Evolutionary conservation across 805 yeast genomes (phyloP), one percentile per base, ranked within the genome.

Genomic region (Schwanniomyces vanrijiae): DNA sequence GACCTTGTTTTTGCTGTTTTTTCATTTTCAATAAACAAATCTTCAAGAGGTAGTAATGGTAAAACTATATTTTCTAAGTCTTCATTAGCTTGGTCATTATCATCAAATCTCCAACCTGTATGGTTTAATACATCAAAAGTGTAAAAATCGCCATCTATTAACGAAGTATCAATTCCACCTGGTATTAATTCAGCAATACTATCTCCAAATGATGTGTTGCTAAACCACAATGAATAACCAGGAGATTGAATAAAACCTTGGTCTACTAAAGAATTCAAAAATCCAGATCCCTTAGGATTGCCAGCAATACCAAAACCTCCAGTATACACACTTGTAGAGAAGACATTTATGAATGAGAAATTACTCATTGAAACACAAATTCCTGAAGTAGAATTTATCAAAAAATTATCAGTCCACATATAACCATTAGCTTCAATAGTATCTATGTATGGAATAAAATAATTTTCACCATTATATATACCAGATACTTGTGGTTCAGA

Each of bases 81-180:
- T 4, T 33, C 35, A 43, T 54, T 53, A 39, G 49, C 55, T 3
- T 37, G 18, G 3, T 42, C 37, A 11, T 42, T 40, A 20, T 43
- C 43, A 2, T 47, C 81, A 80, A 7, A 82, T 54, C 75, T 18
- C 80, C 82, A 64, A 8, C 74, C 76, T 14, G 52, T 44, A 18
- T 66, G 62, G 1, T 57, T 37, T 2, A 84, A 58, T 55, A 76
- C 76, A 34, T 78, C 73, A 54, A 76, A 85, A 37, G 65, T 61
- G 21, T 73, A 75, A 13, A 84, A 60, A 26, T 73, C 69, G 1
- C 83, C 87, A 5, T 55, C 53, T 49, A 61, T 78, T 40, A 72
- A 69, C 24, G 66, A 61, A 8, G 71, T 65, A 55, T 83, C 81
- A 3, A 86, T 78, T 3, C 80, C 82, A 9, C 94, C 91, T 1